Conservation (phyloP, 768 basidiomycete genomes). For the Pleurotus platypus region DNA sequence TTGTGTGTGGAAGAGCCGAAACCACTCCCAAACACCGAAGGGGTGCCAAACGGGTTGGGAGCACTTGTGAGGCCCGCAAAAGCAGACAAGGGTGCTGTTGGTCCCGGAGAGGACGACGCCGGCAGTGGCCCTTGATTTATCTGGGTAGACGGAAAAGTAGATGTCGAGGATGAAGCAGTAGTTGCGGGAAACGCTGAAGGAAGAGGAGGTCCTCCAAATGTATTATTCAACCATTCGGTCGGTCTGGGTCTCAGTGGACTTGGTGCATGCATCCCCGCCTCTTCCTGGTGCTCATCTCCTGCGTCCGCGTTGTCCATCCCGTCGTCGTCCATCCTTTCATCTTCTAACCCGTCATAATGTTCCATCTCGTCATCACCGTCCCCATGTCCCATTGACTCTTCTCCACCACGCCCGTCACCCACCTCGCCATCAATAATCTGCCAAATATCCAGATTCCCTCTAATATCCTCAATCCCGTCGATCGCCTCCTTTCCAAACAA, state of each 20-base stretch:
- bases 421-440: conserved; percentile 70
- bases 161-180: neutral
- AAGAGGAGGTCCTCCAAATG: neutral
- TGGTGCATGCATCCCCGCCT: conserved; percentile 11
- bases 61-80: conserved; percentile 35
- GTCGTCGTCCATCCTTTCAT: conserved; percentile 12
- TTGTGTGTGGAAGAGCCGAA: conserved; percentile 14
- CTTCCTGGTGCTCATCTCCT: conserved; percentile 16
- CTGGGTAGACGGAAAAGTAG: conserved; percentile 7
- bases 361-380: neutral
- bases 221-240: conserved; percentile 15
- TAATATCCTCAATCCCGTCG: conserved; percentile 67
- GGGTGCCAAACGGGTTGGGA: conserved; percentile 32
- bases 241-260: conserved; percentile 14
- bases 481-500: conserved; percentile 81
- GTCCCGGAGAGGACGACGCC: conserved; percentile 14
- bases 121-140: conserved; percentile 8
- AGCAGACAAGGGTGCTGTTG: conserved; percentile 21
- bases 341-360: conserved; percentile 20
- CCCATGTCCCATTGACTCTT: no score
- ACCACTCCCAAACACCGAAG: conserved; percentile 31
- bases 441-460: conserved; percentile 49
- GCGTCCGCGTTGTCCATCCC: conserved; percentile 18
- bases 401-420: conserved; percentile 2
- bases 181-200: neutral